Conservation (phyloP, 176 grass and related monocot genomes). For the Cymbopogon citratus region DNA sequence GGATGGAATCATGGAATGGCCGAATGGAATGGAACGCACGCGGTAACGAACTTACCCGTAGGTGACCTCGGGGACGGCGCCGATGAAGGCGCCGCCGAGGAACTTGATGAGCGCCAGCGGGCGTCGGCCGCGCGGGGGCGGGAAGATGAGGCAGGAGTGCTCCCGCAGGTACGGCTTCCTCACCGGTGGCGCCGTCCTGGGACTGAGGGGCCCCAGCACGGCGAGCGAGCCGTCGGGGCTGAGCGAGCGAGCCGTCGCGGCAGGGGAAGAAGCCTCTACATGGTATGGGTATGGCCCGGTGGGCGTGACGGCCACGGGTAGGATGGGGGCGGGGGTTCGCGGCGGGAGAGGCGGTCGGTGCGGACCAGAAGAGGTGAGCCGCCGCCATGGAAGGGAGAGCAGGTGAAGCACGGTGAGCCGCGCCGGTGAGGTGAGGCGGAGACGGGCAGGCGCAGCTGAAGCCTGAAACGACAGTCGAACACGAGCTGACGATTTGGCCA, state of each 20-base stretch:
- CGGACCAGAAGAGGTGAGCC: slow-evolving; percentile 14
- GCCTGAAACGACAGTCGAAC: neutral
- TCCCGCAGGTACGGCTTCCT: slow-evolving; percentile 41
- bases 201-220: neutral
- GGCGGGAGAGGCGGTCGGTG: neutral
- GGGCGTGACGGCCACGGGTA: neutral
- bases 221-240: slow-evolving; percentile 15
- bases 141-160: slow-evolving; percentile 66
- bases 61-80: slow-evolving; percentile 74
- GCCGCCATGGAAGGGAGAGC: neutral
- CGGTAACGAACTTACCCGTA: slow-evolving; percentile 42
- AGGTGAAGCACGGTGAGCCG: neutral
- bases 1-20: neutral
- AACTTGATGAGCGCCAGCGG: slow-evolving; percentile 75
- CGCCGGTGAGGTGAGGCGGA: neutral
- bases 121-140: slow-evolving; percentile 46
- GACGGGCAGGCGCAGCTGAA: neutral
- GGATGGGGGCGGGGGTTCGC: neutral
- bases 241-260: slow-evolving; percentile 36
- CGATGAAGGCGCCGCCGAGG: slow-evolving; percentile 89
- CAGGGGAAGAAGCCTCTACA: slow-evolving; percentile 21
- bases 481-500: slow-evolving; percentile 29
- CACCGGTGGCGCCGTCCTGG: neutral
- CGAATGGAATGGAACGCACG: neutral
- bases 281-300: neutral